Conservation (phyloP, 2,329 filamentous ascomycete genomes). For the Periconia digitata region DNA sequence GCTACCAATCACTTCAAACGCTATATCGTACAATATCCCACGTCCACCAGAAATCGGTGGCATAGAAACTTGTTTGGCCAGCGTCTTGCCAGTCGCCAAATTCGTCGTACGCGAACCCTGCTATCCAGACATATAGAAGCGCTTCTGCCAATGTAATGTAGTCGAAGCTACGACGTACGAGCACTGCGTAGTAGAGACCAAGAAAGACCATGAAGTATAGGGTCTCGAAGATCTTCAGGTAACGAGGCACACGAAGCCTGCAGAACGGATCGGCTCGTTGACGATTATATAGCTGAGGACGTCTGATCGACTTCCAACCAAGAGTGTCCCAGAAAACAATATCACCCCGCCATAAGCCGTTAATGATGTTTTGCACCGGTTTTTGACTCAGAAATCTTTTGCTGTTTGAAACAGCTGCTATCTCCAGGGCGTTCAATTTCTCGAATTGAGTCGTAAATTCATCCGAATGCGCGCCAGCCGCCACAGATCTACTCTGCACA, state of each 20-base stretch:
- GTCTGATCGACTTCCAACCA: slow-evolving; percentile 72
- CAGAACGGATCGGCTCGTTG: slow-evolving; percentile 53
- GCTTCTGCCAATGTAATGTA: slow-evolving; percentile 70
- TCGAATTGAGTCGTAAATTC: slow-evolving; percentile 73
- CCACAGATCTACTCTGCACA: slow-evolving; percentile 11
- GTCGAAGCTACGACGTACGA: slow-evolving; percentile 70
- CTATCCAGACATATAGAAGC: slow-evolving; percentile 81
- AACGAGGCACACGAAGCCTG: slow-evolving; percentile 75
- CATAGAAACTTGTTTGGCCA: slow-evolving; percentile 69
- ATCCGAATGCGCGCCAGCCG: slow-evolving; percentile 49
- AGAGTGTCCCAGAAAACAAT: slow-evolving; percentile 85
- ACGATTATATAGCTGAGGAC: slow-evolving; percentile 73
- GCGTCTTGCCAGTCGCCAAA: slow-evolving; percentile 73
- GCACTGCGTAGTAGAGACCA: slow-evolving; percentile 80
- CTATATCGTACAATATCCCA: slow-evolving; percentile 46
- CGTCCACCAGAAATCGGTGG: slow-evolving; percentile 47
- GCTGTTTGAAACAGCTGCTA: slow-evolving; percentile 76
- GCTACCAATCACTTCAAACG: background rate
- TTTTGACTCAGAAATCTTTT: slow-evolving; percentile 83
- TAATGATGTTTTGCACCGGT: slow-evolving; percentile 79
- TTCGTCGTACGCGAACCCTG: slow-evolving; percentile 85
- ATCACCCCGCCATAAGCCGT: slow-evolving; percentile 78
- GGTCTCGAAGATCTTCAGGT: slow-evolving; percentile 82
- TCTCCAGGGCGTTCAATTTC: slow-evolving; percentile 82
- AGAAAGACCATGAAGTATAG: slow-evolving; percentile 78